These are phyloP conservation scores for Metschnikowia lachancei DNA, from an alignment of 805 yeast genomes.

Conservation along the genomic window DNA sequence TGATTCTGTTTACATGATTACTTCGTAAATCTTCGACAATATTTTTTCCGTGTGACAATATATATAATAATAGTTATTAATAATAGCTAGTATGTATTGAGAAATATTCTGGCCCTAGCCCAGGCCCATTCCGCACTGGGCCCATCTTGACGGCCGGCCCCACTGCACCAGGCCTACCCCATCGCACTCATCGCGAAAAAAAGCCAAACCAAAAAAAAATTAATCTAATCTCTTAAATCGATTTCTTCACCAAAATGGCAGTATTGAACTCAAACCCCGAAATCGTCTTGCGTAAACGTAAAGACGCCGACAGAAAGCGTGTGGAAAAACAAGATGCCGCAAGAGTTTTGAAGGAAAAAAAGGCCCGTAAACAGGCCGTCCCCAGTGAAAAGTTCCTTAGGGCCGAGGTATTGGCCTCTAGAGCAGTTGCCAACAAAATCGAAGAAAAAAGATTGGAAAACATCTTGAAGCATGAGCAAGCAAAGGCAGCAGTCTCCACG, in stretches of 20 bases:
- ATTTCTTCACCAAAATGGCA: conserved; percentile 30
- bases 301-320: conserved; percentile 70
- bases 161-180: not conserved
- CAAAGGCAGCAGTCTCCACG: conserved; percentile 8
- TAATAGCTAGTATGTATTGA: too few relatives aligned
- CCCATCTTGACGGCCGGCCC: too few relatives aligned
- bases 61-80: too few relatives aligned
- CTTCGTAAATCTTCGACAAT: too few relatives aligned
- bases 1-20: too few relatives aligned
- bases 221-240: not conserved
- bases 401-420: conserved; percentile 71
- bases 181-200: conserved; percentile 15
- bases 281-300: conserved; percentile 72
- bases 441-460: conserved; percentile 67
- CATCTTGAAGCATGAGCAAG: conserved; percentile 51
- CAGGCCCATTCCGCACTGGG: too few relatives aligned
- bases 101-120: too few relatives aligned
- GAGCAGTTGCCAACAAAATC: conserved; percentile 60
- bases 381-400: conserved; percentile 58
- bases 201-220: conserved; percentile 3
- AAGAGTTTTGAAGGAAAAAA: conserved; percentile 42
- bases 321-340: conserved; percentile 70
- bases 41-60: too few relatives aligned
- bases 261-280: conserved; percentile 70
- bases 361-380: conserved; percentile 39